Evolutionary conservation across 306 rosid genomes (phyloP).

Genomic region (peach (Prunus persica)): Prunus_persica_NCBIv2 NC_034010.1:24011501-24012000

Average conservation of each 20-base stretch:
- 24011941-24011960: constrained; percentile 50
- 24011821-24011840: constrained; percentile 48
- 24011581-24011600: constrained; percentile 40
- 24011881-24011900: constrained; percentile 38
- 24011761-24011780: constrained; percentile 64
- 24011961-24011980: constrained; percentile 43
- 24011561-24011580: constrained; percentile 53
- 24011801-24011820: constrained; percentile 73
- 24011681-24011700: neutral
- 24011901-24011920: constrained; percentile 61
- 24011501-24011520: constrained; percentile 67
- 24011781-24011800: constrained; percentile 87
- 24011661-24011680: constrained; percentile 14
- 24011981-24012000: constrained; percentile 41
- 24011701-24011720: too few relatives aligned
- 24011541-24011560: constrained; percentile 38
- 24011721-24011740: neutral
- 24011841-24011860: constrained; percentile 47
- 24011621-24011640: constrained; percentile 48
- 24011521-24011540: neutral
- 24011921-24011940: constrained; percentile 64
- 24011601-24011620: constrained; percentile 57
- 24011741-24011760: neutral
- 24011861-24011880: constrained; percentile 32
- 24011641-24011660: constrained; percentile 50